Evolutionary conservation across 2,329 filamentous ascomycete genomes (phyloP).

Genomic region (Penicillium sp.): DNA sequence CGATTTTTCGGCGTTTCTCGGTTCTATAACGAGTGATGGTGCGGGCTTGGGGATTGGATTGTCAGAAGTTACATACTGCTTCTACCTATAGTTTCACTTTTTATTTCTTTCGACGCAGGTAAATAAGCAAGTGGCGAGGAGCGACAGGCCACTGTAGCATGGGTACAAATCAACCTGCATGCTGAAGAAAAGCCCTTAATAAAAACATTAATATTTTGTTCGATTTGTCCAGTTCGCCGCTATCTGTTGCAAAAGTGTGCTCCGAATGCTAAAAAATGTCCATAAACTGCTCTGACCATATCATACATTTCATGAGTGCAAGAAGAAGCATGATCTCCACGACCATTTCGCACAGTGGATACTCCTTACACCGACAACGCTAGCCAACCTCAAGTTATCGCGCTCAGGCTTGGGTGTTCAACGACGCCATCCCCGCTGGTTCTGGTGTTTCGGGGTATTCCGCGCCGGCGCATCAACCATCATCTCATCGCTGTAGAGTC

Average conservation of each 20-base stretch:
- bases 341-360: neutral
- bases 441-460: conserved; percentile 16
- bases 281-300: conserved; percentile 5
- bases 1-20: too few relatives aligned
- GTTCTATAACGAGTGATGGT: neutral
- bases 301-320: conserved; percentile 19
- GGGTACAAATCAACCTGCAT: too few relatives aligned
- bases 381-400: neutral
- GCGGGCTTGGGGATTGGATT: neutral
- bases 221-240: neutral
- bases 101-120: too few relatives aligned
- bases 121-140: too few relatives aligned
- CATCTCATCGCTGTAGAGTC: conserved; percentile 36
- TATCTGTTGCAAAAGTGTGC: neutral
- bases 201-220: neutral
- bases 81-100: neutral
- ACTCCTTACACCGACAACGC: neutral
- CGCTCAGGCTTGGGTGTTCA: conserved; percentile 3
- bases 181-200: neutral
- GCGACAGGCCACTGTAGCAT: neutral
- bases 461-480: conserved; percentile 31
- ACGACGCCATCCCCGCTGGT: conserved; percentile 16
- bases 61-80: neutral
- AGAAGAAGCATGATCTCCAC: neutral
- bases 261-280: neutral